Conservation (phyloP, 2,329 filamentous ascomycete species). For the Apiospora arundinis region DNA sequence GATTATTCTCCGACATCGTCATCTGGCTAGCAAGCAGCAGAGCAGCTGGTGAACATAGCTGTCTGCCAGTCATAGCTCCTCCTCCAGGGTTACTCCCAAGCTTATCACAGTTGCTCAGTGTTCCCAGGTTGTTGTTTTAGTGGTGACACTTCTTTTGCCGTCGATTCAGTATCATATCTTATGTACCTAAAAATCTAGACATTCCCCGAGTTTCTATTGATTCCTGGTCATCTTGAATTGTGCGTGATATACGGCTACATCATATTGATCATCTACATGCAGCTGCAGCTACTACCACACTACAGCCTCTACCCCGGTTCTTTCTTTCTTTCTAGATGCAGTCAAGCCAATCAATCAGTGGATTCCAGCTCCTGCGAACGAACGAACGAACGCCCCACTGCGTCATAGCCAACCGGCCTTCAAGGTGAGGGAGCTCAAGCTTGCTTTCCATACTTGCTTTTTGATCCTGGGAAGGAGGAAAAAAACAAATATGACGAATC, state of each 20-base stretch:
- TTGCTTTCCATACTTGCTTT: not conserved
- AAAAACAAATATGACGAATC: not conserved
- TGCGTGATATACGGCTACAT: not conserved
- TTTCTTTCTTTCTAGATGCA: not conserved
- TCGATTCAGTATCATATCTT: not conserved
- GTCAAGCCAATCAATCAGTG: not conserved
- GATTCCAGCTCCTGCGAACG: not conserved
- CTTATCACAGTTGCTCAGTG: not conserved
- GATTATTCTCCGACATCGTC: no score
- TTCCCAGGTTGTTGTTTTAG: not conserved
- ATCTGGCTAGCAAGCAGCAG: not conserved
- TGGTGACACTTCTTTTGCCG: not conserved
- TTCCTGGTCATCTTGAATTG: not conserved
- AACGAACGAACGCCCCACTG: not conserved
- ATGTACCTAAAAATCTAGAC: not conserved
- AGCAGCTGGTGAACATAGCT: not conserved
- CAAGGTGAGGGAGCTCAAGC: conserved; percentile 1
- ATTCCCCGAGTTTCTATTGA: not conserved
- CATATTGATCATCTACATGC: conserved; percentile 5
- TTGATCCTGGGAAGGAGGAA: not conserved
- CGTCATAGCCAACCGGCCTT: not conserved
- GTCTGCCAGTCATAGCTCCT: not conserved
- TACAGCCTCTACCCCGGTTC: not conserved
- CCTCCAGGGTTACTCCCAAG: not conserved
- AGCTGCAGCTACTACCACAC: not conserved